These are phyloP conservation scores for Penicillium pulvis DNA, from an alignment of 495 filamentous ascomycete species.

Conservation along the genomic window DNA sequence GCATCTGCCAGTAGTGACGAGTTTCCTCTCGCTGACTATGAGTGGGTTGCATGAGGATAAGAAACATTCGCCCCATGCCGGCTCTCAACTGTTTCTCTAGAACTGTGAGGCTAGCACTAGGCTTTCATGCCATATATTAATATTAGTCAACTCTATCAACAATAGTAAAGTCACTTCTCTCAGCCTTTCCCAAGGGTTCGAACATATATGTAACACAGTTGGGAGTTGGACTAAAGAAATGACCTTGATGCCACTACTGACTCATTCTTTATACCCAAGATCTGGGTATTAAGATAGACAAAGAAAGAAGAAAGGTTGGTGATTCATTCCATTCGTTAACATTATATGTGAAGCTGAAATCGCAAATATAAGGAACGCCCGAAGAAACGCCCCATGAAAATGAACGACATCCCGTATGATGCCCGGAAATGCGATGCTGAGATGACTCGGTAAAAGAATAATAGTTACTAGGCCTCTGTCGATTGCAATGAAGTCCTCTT, in stretches of 20 bases:
- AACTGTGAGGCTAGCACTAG: too few relatives aligned
- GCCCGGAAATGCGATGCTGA: neutral
- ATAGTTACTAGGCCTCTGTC: slow-evolving; percentile 1
- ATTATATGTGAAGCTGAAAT: neutral
- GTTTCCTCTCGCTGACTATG: slow-evolving; percentile 6
- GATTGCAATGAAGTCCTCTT: slow-evolving; percentile 2
- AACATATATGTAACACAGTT: too few relatives aligned
- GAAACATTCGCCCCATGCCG: neutral
- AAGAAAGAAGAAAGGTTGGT: too few relatives aligned
- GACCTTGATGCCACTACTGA: too few relatives aligned
- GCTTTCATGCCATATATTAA: too few relatives aligned
- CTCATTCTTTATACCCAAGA: too few relatives aligned
- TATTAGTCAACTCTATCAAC: too few relatives aligned
- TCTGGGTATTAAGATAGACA: too few relatives aligned
- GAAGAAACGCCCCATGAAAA: neutral
- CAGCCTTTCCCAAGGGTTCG: too few relatives aligned
- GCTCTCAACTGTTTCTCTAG: too few relatives aligned
- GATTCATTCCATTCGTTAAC: neutral
- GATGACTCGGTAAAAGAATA: neutral
- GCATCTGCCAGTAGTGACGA: slow-evolving; percentile 1
- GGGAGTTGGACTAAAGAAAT: too few relatives aligned
- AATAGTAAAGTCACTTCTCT: too few relatives aligned
- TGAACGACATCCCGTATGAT: neutral
- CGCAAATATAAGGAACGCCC: neutral
- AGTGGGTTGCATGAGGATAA: slow-evolving; percentile 4